These are phyloP conservation scores for Leccinum rimulosum DNA, from an alignment of 768 basidiomycete species.

Conservation along the genomic window DNA sequence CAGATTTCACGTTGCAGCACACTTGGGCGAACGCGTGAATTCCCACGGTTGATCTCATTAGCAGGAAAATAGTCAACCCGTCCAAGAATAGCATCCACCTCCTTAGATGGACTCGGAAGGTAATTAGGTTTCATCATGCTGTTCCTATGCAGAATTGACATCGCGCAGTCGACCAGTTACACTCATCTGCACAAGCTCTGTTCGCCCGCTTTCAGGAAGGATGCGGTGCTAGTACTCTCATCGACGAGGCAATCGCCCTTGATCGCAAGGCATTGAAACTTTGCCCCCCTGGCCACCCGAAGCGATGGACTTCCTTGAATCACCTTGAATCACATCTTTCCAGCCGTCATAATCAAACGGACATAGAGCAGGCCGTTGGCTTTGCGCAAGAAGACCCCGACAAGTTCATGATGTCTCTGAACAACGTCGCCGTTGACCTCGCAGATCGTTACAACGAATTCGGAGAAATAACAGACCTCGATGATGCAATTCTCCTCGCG, in stretches of 20 bases:
- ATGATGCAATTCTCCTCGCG: background rate
- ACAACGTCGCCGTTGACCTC: background rate
- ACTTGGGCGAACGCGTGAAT: no score
- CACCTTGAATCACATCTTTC: background rate
- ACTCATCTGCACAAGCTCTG: no score
- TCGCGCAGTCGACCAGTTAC: no score
- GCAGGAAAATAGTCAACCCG: no score
- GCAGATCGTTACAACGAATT: background rate
- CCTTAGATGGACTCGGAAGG: no score
- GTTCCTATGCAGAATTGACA: no score
- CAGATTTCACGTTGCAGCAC: no score
- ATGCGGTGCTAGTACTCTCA: background rate
- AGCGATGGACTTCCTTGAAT: background rate
- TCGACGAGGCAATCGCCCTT: background rate
- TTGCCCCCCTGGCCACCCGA: background rate
- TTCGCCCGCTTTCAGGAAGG: background rate
- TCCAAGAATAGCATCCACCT: no score
- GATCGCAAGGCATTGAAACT: background rate
- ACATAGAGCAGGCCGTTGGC: background rate
- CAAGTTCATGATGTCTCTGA: background rate
- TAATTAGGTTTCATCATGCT: background rate
- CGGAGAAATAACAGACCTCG: background rate
- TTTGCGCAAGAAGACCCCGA: background rate
- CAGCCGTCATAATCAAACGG: background rate
- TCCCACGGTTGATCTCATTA: no score